Conservation (phyloP, 2,329 filamentous ascomycete genomes). For the Sporothrix dimorphospora region DNA sequence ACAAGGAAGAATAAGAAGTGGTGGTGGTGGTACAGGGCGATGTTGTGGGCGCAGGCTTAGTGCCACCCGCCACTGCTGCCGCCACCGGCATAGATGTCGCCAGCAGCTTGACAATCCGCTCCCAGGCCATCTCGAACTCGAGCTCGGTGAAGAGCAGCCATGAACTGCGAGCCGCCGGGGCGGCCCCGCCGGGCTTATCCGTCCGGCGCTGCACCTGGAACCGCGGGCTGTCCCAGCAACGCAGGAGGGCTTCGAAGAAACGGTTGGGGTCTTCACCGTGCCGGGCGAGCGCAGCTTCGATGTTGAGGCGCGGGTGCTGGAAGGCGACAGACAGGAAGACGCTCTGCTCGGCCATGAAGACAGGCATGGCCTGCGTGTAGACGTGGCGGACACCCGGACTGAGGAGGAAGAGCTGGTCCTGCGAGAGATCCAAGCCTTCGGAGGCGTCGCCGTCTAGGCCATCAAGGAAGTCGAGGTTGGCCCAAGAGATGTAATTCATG, state of each 20-base stretch:
- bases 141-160: conserved; percentile 12
- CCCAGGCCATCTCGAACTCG: not conserved
- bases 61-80: not conserved
- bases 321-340: conserved; percentile 4
- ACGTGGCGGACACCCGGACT: conserved; percentile 12
- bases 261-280: not conserved
- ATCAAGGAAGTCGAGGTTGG: conserved; percentile 13
- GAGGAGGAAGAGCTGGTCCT: conserved; percentile 15
- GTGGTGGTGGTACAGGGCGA: too few relatives aligned
- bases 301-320: not conserved
- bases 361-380: conserved; percentile 7
- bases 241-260: not conserved
- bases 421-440: not conserved
- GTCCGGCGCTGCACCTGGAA: not conserved
- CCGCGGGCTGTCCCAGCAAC: not conserved
- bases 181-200: not conserved
- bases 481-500: conserved; percentile 17
- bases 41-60: not conserved
- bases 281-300: not conserved
- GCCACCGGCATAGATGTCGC: not conserved
- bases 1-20: too few relatives aligned
- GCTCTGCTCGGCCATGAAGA: conserved; percentile 13
- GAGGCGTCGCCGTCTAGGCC: not conserved
- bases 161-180: not conserved
- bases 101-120: not conserved